Base-by-base conservation (phyloP, 352 stramenopile species). In the Globisporangium rhizosaccharum region DNA sequence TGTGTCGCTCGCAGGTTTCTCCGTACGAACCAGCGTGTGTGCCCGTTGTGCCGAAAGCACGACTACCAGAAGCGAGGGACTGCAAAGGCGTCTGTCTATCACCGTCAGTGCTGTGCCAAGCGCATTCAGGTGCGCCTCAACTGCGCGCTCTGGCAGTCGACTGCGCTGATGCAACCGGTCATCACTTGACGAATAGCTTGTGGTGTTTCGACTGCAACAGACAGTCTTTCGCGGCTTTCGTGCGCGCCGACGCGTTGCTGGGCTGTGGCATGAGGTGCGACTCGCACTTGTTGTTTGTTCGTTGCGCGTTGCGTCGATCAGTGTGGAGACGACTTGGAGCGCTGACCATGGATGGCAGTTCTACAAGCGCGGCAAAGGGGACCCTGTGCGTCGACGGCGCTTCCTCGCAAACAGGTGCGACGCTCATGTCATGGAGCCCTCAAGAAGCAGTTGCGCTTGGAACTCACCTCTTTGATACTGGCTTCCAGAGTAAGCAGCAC, bases 21-120 rank as follows among this genome's bases (percentile, higher is more conserved):
- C 17, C 79, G 84, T 18, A 87, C 79, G 8, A 89, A 79, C 14
- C 78, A 89, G 56, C 82, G 74, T 26, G 85, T 92, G 45, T 95
- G 86, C 67, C 86, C 86, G 2, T 67, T 95, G 18, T 95, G 86
- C 42, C 78, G 84, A 17, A 93, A 95, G 55, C 75, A 88, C 23
- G 79, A 93, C 47, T 95, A 94, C 50, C 72, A 94, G 60, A 94
- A 92, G 51, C 65, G 72, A n/a, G 54, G 62, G 20, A 90, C 85
- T 2, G 72, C 60, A 0, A 72, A 79, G 33, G 84, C 76, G 0
- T 78, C 81, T 5, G 65, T 49, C 44, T 60, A 73, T 8, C 73
- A 89, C 57, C 75, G 78, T 18, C 67, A 88, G 45, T 36, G 59
- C 6, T 90, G 80, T 44, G 82, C 79, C 5, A 67, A 68, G 3